Evolutionary conservation across 1,139 yeast genomes (phyloP), one percentile per base, ranked within the genome.

Genomic region (Debaryomyces fabryi): DNA sequence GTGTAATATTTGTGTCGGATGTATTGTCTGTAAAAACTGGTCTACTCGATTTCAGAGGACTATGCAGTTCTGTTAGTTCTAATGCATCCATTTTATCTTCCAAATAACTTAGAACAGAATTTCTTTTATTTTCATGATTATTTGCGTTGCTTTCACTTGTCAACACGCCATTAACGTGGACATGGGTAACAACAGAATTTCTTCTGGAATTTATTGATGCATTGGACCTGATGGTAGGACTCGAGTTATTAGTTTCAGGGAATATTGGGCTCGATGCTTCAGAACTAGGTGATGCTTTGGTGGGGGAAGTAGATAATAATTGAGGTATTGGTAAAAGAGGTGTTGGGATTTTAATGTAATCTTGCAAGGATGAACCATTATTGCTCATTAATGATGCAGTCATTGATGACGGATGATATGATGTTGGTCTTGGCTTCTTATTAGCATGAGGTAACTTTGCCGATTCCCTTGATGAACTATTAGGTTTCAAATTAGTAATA

Each of bases 391-490:
- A 59, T n/a, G 72, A 61, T 4, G 76, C 69, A 8, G 74, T 58
- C 69, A 72, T 67, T n/a, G 78, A 72, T 24, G 74, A 70, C 10
- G 95, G 93, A 60, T 87, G 92, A 60, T 85, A 87, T 7, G 92
- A 86, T 0, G 92, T 86, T 42, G 95, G 93, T 64, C 95, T 79
- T 47, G 89, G 91, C 59, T 80, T 85, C 63, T 82, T 79, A 44
- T 68, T 68, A 10, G 76, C 65, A 48, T 69, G 76, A 18, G 79
- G 79, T 47, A 74, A 65, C 57, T 70, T 69, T 55, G 59, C 47
- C 52, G 70, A 45, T 46, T 61, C 64, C 48, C 65, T 45, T 9
- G 61, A 52, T 10, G 59, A 33, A 15, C 42, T 25, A 24, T 27
- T 15, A 29, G 52, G 45, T 55, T 47, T 41, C 44, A 36, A 24